Evolutionary conservation across 2,329 filamentous ascomycete species (phyloP).

Genomic region (Aspergillus candidus): DNA sequence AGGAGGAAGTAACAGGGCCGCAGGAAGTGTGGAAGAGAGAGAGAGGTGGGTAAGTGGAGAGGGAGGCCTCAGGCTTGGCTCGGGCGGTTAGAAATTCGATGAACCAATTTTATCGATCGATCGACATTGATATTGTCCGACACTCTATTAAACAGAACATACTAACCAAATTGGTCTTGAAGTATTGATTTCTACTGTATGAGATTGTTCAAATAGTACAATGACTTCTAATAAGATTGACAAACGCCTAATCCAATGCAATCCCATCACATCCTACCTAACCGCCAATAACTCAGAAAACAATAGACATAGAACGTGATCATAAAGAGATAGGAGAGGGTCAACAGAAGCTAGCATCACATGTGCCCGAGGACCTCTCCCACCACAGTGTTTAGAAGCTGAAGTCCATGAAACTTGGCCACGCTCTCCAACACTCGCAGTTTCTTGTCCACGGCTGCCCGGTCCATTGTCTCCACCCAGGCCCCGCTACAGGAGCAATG

Average conservation of each 20-base stretch:
- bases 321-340: conserved; percentile 1
- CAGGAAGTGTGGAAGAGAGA: too few species aligned
- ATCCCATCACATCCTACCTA: not conserved
- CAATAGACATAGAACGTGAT: conserved; percentile 9
- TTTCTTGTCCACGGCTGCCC: conserved; percentile 58
- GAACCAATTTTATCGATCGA: too few species aligned
- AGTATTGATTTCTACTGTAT: too few species aligned
- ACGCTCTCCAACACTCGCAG: conserved; percentile 68
- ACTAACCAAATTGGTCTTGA: too few species aligned
- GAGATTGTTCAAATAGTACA: too few species aligned
- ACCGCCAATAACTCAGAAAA: conserved; percentile 3
- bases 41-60: too few species aligned
- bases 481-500: conserved; percentile 88
- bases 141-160: too few species aligned
- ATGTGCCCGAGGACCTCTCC: conserved; percentile 52
- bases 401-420: conserved; percentile 70
- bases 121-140: too few species aligned
- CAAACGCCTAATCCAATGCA: not conserved
- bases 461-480: conserved; percentile 69
- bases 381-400: conserved; percentile 73
- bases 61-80: too few species aligned
- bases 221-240: too few species aligned
- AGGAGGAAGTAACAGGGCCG: too few species aligned
- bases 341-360: conserved; percentile 11
- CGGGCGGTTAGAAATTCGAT: too few species aligned